phyloP scores from a whole-genome alignment of 345 rosid species.

The Euphorbia lathyris region DNA sequence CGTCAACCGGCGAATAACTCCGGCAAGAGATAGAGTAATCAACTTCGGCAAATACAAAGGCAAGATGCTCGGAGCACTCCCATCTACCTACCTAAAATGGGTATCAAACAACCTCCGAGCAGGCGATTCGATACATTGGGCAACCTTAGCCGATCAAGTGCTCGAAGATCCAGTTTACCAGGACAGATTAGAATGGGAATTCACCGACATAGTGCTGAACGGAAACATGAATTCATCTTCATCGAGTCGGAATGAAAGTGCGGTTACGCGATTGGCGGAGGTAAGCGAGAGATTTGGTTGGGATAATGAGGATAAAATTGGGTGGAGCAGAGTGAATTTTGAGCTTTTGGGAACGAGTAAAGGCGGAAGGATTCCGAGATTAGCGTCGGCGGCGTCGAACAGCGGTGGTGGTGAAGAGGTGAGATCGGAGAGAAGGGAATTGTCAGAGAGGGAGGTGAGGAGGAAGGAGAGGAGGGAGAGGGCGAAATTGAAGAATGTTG shows the following conservation, averaged over 20 bases:
- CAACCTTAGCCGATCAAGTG: slow-evolving; percentile 67
- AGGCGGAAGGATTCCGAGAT: slow-evolving; percentile 76
- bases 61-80: slow-evolving; percentile 75
- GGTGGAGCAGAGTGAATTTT: slow-evolving; percentile 64
- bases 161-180: slow-evolving; percentile 60
- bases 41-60: slow-evolving; percentile 83
- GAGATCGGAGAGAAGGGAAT: not conserved
- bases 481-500: slow-evolving; percentile 24
- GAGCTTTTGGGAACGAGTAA: slow-evolving; percentile 71
- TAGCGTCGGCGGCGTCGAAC: not conserved
- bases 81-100: slow-evolving; percentile 76
- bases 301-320: slow-evolving; percentile 67
- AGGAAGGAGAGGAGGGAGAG: slow-evolving; percentile 38
- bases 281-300: slow-evolving; percentile 81
- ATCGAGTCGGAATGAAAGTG: not conserved
- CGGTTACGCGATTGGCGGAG: slow-evolving; percentile 57
- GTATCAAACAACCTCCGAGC: slow-evolving; percentile 66
- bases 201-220: slow-evolving; percentile 47
- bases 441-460: slow-evolving; percentile 16
- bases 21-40: slow-evolving; percentile 56
- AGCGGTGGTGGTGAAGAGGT: not conserved
- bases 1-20: slow-evolving; percentile 14
- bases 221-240: slow-evolving; percentile 29
- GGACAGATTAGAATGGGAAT: slow-evolving; percentile 83
- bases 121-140: slow-evolving; percentile 62